A percentile compares a stretch with the other conserved stretches of the same genome.
phyloP scores from a whole-genome alignment of 2,329 filamentous ascomycete species.

The Eurotiales sp. region DNA sequence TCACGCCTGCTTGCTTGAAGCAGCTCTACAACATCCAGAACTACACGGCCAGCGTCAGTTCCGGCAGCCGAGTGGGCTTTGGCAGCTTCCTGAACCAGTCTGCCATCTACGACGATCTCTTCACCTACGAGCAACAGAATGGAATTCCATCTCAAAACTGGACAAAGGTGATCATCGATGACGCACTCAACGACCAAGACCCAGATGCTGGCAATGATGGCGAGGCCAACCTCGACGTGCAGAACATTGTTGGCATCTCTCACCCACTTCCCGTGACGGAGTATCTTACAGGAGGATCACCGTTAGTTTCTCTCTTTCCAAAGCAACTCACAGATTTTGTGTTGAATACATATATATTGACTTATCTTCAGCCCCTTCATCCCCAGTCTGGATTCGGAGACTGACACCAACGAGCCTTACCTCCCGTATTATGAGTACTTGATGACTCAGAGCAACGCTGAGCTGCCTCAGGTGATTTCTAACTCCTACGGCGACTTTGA shows the following conservation, averaged over 20 bases:
- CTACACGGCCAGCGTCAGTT: constrained; percentile 43
- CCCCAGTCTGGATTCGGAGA: constrained; percentile 46
- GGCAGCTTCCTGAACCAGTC: constrained; percentile 52
- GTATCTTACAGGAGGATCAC: constrained; percentile 54
- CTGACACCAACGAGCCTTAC: constrained; percentile 62
- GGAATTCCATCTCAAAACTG: constrained; percentile 51
- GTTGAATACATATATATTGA: too few relatives aligned
- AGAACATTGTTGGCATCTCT: constrained; percentile 57
- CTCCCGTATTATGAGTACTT: constrained; percentile 54
- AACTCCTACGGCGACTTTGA: constrained; percentile 58
- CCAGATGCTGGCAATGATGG: constrained; percentile 36
- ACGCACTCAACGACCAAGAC: constrained; percentile 50
- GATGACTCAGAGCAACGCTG: constrained; percentile 10
- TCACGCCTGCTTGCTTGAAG: constrained; percentile 49
- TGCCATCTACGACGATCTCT: constrained; percentile 47
- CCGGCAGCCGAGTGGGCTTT: constrained; percentile 50
- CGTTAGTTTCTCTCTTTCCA: constrained; percentile 41
- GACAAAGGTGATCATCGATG: constrained; percentile 54
- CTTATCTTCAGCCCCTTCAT: constrained; percentile 50
- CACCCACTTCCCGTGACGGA: constrained; percentile 53
- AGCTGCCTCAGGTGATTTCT: constrained; percentile 54
- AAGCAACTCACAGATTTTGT: too few relatives aligned
- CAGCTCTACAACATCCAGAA: constrained; percentile 48
- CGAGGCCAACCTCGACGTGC: constrained; percentile 63
- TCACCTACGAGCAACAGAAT: constrained; percentile 37